phyloP scores from a whole-genome alignment of 768 basidiomycete species.

The Amanita rubescens region DNA sequence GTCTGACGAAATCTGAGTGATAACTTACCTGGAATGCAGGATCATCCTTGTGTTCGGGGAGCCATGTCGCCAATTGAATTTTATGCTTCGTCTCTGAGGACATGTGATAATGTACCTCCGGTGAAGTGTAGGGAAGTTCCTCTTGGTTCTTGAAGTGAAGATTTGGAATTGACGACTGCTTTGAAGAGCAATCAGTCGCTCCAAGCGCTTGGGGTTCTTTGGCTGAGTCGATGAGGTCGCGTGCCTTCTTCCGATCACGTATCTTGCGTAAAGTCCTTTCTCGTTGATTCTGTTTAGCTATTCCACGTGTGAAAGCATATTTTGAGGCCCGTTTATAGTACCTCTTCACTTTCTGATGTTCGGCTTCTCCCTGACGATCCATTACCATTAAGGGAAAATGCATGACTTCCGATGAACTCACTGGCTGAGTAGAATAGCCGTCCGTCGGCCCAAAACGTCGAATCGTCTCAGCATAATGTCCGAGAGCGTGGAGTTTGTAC shows the following conservation, averaged over 20 bases:
- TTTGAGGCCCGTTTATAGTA: conserved; percentile 28
- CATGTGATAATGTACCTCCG: conserved; percentile 16
- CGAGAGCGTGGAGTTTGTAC: conserved; percentile 24
- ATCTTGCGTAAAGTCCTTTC: background rate
- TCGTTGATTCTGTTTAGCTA: conserved; percentile 9
- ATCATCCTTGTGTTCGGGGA: conserved; percentile 12
- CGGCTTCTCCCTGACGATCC: conserved; percentile 33
- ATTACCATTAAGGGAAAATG: background rate
- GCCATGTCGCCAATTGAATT: background rate
- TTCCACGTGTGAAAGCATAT: conserved; percentile 11
- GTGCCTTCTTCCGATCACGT: background rate
- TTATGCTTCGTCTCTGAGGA: conserved; percentile 10
- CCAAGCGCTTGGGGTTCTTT: background rate
- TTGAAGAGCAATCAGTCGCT: no score
- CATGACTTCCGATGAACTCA: conserved; percentile 12
- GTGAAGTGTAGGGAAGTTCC: background rate
- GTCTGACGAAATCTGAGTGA: background rate
- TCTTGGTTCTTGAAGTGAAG: background rate
- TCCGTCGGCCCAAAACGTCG: conserved; percentile 21
- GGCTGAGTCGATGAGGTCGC: background rate
- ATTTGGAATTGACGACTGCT: no score
- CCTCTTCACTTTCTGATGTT: conserved; percentile 27
- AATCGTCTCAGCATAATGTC: conserved; percentile 19
- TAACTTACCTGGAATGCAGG: conserved; percentile 21
- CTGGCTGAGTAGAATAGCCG: conserved; percentile 25